Evolutionary conservation across 2,329 filamentous ascomycete species (phyloP).

Genomic region (Mariannaea sp.): DNA sequence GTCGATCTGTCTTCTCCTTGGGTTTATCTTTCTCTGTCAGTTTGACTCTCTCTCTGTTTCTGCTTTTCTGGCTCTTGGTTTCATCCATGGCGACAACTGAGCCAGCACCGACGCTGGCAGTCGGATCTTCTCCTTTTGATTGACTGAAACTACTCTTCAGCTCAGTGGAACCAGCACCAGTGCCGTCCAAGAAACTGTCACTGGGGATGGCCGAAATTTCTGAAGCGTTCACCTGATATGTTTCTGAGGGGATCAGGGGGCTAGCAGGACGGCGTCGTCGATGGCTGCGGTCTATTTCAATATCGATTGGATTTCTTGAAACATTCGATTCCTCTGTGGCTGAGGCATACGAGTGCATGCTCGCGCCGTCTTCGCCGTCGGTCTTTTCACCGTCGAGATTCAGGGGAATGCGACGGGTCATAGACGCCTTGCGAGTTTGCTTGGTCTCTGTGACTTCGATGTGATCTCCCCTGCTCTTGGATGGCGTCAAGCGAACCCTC

Average conservation of each 20-base stretch:
- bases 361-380: conserved; percentile 66
- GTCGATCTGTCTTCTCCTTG: conserved; percentile 56
- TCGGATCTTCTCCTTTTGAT: conserved; percentile 45
- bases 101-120: conserved; percentile 43
- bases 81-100: conserved; percentile 49
- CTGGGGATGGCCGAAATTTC: conserved; percentile 81
- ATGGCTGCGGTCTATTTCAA: conserved; percentile 75
- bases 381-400: conserved; percentile 49
- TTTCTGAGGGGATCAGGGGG: conserved; percentile 66
- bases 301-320: conserved; percentile 78
- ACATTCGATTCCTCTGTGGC: conserved; percentile 80
- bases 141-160: conserved; percentile 50
- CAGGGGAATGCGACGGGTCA: conserved; percentile 59
- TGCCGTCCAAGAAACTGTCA: conserved; percentile 66
- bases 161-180: conserved; percentile 51
- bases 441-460: conserved; percentile 86
- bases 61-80: conserved; percentile 50
- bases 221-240: conserved; percentile 70
- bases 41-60: conserved; percentile 50
- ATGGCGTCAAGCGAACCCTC: conserved; percentile 77
- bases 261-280: conserved; percentile 68
- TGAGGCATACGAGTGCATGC: conserved; percentile 76
- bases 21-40: conserved; percentile 48
- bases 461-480: conserved; percentile 66
- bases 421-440: conserved; percentile 70